Evolutionary conservation across 768 basidiomycete species (phyloP).

Genomic region (Paxillus involutus): DNA sequence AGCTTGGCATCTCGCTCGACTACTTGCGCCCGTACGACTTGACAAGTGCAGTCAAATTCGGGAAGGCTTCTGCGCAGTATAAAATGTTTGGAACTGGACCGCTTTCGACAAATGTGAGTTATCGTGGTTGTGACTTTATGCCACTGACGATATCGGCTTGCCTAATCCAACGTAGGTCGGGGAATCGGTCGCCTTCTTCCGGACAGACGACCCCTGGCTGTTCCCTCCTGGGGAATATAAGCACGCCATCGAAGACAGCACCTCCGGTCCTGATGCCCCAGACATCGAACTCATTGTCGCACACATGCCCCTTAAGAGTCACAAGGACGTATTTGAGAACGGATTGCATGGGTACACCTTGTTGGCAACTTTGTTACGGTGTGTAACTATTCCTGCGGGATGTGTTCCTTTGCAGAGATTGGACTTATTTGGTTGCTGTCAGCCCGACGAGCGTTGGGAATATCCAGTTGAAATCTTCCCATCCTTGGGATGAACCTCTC

Average conservation of each 20-base stretch:
- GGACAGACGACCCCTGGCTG: conserved; percentile 29
- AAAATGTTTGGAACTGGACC: conserved; percentile 45
- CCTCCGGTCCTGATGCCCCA: conserved; percentile 29
- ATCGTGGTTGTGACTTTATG: background rate
- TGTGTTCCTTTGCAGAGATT: background rate
- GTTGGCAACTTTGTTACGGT: conserved; percentile 23
- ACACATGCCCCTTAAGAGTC: background rate
- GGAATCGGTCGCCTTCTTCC: conserved; percentile 32
- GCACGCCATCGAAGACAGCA: conserved; percentile 26
- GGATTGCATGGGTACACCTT: conserved; percentile 20
- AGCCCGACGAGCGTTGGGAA: conserved; percentile 47
- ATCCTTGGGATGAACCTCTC: conserved; percentile 41
- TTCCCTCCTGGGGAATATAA: conserved; percentile 32
- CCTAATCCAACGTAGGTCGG: conserved; percentile 20
- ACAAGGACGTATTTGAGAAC: background rate
- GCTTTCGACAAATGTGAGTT: conserved; percentile 50
- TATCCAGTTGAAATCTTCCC: conserved; percentile 38
- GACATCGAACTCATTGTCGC: conserved; percentile 27
- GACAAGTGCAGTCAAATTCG: conserved; percentile 21
- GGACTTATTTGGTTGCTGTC: background rate
- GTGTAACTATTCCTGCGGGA: background rate
- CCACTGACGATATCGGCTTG: background rate
- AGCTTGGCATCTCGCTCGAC: conserved; percentile 40
- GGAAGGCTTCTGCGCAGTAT: conserved; percentile 42
- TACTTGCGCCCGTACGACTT: conserved; percentile 33